A percentile compares a stretch with the other conserved stretches of the same genome.
phyloP scores from a whole-genome alignment of 1,284 basidiomycete species.

The Apiotrichum siamense region DNA sequence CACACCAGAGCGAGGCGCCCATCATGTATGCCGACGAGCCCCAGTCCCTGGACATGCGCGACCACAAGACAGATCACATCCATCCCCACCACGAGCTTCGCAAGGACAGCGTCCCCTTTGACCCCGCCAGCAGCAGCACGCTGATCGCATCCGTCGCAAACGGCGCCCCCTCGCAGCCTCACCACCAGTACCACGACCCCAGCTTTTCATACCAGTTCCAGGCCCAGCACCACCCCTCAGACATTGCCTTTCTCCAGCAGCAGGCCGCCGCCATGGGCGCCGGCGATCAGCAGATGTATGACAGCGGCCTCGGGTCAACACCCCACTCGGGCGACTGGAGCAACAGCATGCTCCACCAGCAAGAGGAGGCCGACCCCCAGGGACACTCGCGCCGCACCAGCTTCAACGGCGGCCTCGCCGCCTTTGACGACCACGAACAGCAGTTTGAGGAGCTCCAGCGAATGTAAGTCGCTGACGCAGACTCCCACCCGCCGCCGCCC shows the following conservation, averaged over 20 bases:
- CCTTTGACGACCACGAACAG: conserved; percentile 16
- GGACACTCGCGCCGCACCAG: conserved; percentile 10
- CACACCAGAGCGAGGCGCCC: conserved; percentile 5
- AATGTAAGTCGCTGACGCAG: conserved; percentile 29
- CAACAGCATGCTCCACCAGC: conserved; percentile 3
- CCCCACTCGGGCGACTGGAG: neutral
- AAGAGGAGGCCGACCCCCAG: neutral
- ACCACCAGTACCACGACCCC: conserved; percentile 6
- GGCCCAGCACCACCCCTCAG: conserved; percentile 8
- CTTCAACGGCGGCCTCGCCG: conserved; percentile 12
- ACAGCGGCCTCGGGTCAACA: neutral
- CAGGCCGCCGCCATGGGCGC: neutral
- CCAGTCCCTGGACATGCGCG: conserved; percentile 1
- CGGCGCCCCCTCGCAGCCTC: conserved; percentile 1
- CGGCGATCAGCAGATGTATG: conserved; percentile 1
- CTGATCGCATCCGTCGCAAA: conserved; percentile 31
- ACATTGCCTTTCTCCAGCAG: conserved; percentile 1
- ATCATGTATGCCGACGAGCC: conserved; percentile 27
- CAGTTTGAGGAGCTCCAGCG: conserved; percentile 33
- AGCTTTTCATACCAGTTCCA: conserved; percentile 8
- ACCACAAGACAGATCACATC: neutral
- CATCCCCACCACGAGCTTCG: conserved; percentile 12
- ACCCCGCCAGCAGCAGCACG: conserved; percentile 31
- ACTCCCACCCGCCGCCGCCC: neutral
- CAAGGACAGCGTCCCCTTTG: conserved; percentile 39